These are phyloP conservation scores for Rheum nobile DNA, from an alignment of 148 eudicot species.

Conservation along the genomic window DNA sequence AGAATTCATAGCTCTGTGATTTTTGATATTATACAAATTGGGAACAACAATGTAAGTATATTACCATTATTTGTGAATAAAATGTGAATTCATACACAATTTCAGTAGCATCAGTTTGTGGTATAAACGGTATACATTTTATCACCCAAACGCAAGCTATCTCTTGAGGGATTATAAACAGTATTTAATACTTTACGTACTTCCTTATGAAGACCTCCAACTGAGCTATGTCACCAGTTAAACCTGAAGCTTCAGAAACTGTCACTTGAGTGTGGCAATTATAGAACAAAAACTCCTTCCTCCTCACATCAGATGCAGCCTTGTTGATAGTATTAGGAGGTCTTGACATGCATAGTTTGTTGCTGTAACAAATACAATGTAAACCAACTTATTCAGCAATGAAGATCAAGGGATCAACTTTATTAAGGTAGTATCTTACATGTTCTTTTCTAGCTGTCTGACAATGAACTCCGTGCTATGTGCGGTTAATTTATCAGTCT, in stretches of 20 bases:
- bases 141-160: neutral
- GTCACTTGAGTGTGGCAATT: neutral
- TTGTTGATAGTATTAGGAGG: too few species aligned
- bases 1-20: neutral
- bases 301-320: neutral
- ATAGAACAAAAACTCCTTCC: neutral
- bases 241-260: conserved; percentile 9
- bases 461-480: conserved; percentile 1
- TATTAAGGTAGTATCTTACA: neutral
- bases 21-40: neutral
- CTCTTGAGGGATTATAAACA: neutral
- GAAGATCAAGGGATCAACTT: neutral
- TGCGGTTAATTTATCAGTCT: neutral
- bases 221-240: conserved; percentile 5
- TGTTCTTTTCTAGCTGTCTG: neutral
- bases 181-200: neutral
- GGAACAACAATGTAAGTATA: neutral
- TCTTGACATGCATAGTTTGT: neutral
- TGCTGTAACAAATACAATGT: neutral
- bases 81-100: neutral
- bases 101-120: neutral
- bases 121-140: neutral
- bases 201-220: conserved; percentile 2
- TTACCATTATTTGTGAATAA: neutral
- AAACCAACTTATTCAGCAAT: neutral